Evolutionary conservation across 2,329 filamentous ascomycete species (phyloP).

Genomic region (Geoglossum cookeanum): DNA sequence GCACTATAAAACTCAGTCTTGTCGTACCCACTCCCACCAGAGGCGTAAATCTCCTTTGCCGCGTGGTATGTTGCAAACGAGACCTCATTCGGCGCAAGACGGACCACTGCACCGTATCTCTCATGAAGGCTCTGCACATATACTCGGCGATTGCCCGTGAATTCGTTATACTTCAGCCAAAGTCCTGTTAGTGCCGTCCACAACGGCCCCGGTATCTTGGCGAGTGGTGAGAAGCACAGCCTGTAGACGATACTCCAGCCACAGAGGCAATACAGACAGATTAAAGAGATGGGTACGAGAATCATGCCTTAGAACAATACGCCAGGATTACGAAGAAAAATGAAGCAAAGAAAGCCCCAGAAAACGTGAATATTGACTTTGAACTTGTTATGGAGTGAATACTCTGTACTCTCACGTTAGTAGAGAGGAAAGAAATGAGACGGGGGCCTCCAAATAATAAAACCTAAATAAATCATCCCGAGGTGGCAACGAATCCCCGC

Average conservation of each 20-base stretch:
- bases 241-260: neutral
- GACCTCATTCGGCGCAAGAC: conserved; percentile 19
- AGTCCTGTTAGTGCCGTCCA: neutral
- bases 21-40: neutral
- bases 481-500: too few relatives aligned
- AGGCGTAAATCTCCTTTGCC: conserved; percentile 14
- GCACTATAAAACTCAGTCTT: neutral
- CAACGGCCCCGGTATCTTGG: neutral
- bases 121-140: conserved; percentile 11
- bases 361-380: too few relatives aligned
- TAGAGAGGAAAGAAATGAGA: too few relatives aligned
- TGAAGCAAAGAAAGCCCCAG: too few relatives aligned
- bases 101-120: conserved; percentile 17
- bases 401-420: too few relatives aligned
- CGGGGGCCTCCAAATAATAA: too few relatives aligned
- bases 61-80: conserved; percentile 15
- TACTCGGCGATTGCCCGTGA: neutral
- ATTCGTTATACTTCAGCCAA: neutral
- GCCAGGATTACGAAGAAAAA: too few relatives aligned
- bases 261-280: neutral
- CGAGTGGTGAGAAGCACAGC: neutral
- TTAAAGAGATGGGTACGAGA: neutral
- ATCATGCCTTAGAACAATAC: neutral
- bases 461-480: too few relatives aligned
- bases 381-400: too few relatives aligned